These are phyloP conservation scores for Aureobasidium sp. DNA, from an alignment of 2,329 filamentous ascomycete genomes.

Conservation along the genomic window DNA sequence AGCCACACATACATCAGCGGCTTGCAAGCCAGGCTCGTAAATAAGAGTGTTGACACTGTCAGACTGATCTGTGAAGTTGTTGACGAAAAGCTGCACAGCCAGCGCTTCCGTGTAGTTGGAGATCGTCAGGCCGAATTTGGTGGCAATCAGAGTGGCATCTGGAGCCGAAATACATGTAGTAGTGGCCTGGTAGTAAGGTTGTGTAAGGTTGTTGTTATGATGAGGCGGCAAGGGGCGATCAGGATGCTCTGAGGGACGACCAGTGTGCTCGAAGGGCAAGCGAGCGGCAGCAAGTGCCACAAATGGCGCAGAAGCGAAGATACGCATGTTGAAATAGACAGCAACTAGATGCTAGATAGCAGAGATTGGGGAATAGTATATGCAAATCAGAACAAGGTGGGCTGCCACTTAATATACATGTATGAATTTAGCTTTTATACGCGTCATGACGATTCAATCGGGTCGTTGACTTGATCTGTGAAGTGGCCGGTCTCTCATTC, in stretches of 20 bases:
- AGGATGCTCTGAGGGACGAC: background rate
- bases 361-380: background rate
- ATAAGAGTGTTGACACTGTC: slow-evolving; percentile 30
- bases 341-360: background rate
- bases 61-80: slow-evolving; percentile 28
- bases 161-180: slow-evolving; percentile 21
- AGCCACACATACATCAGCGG: background rate
- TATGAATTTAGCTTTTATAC: background rate
- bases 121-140: slow-evolving; percentile 26
- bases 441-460: background rate
- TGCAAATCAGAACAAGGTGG: background rate
- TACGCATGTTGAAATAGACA: background rate
- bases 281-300: background rate
- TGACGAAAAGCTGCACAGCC: slow-evolving; percentile 23
- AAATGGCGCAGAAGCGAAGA: background rate
- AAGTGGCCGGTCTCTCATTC: background rate
- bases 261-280: background rate
- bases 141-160: slow-evolving; percentile 25
- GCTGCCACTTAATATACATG: background rate
- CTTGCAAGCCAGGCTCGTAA: background rate
- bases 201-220: background rate
- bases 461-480: background rate
- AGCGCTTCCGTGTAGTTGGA: slow-evolving; percentile 23
- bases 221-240: background rate
- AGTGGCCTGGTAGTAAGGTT: background rate